phyloP scores from a whole-genome alignment of 75 land plant genomes.

The Larix kaempferi region DNA sequence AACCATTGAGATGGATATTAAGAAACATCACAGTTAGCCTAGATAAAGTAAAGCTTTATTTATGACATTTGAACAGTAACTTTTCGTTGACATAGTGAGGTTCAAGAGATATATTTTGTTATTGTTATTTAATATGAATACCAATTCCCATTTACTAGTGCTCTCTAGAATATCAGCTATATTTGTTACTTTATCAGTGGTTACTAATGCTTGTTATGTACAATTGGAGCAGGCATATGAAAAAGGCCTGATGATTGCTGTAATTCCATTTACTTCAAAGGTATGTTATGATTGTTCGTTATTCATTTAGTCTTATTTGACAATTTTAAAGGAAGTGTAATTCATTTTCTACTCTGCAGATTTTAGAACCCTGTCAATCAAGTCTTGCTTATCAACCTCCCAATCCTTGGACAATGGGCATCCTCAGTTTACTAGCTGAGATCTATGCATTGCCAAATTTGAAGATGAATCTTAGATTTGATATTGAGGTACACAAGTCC shows the following conservation, averaged over 20 bases:
- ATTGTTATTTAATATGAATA: background rate
- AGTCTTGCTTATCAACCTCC: slow-evolving; percentile 99
- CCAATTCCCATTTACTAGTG: background rate
- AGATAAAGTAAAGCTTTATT: too few species aligned
- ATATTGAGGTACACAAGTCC: slow-evolving; percentile 73
- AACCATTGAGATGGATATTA: too few species aligned
- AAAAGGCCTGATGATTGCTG: slow-evolving; percentile 99
- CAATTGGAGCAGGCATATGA: slow-evolving; percentile 84
- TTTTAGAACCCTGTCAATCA: slow-evolving; percentile 86
- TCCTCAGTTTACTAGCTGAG: slow-evolving; percentile 81
- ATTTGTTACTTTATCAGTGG: background rate
- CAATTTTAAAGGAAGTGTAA: background rate
- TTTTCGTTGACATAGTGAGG: background rate
- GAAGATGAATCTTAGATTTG: slow-evolving; percentile 99
- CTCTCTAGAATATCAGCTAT: background rate
- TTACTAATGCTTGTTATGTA: slow-evolving; percentile 2
- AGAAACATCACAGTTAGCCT: too few species aligned
- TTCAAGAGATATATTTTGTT: background rate
- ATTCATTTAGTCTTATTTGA: background rate
- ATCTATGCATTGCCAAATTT: slow-evolving; percentile 92
- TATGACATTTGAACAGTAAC: too few species aligned
- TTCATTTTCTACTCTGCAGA: slow-evolving; percentile 38
- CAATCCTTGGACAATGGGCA: slow-evolving; percentile 99
- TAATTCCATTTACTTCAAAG: slow-evolving; percentile 98
- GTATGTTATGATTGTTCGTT: slow-evolving; percentile 17